Evolutionary conservation across 768 basidiomycete genomes (phyloP).

Genomic region (Boletus coccyginus): DNA sequence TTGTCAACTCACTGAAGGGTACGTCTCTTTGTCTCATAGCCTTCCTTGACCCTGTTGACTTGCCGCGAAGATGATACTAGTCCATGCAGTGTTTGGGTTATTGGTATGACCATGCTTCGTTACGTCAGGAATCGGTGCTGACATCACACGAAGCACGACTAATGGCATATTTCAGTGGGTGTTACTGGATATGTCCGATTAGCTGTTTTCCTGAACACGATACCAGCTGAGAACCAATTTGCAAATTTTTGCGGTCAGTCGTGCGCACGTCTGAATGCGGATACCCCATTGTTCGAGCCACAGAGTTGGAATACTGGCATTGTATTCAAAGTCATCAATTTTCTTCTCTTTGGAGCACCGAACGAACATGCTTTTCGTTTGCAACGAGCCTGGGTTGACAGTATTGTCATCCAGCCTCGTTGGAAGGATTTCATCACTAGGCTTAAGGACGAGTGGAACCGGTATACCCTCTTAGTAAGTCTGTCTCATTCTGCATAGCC

Average conservation of each 20-base stretch:
- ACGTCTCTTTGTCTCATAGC: not conserved
- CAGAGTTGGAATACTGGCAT: conserved; percentile 1
- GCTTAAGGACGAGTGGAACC: conserved; percentile 2
- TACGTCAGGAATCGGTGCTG: not conserved
- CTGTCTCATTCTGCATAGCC: not conserved
- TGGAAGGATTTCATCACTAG: conserved; percentile 13
- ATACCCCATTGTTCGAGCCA: conserved; percentile 2
- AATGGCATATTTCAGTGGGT: conserved; percentile 12
- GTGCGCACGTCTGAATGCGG: conserved; percentile 9
- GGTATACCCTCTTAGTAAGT: conserved; percentile 13
- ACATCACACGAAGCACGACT: conserved; percentile 7
- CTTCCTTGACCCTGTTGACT: not conserved
- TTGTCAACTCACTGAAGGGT: conserved; percentile 17
- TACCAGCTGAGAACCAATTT: conserved; percentile 14
- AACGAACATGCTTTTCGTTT: conserved; percentile 13
- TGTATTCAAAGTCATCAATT: not conserved
- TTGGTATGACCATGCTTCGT: not conserved
- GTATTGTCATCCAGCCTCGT: conserved; percentile 1
- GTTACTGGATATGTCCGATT: not conserved
- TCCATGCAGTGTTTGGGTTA: conserved; percentile 7
- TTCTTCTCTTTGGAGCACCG: not conserved
- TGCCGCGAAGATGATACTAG: not conserved
- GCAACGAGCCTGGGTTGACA: conserved; percentile 11
- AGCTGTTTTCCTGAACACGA: not conserved
- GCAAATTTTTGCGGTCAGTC: conserved; percentile 7